Evolutionary conservation across 176 grass and related monocot species (phyloP).

Genomic region (Luzula sylvatica): DNA sequence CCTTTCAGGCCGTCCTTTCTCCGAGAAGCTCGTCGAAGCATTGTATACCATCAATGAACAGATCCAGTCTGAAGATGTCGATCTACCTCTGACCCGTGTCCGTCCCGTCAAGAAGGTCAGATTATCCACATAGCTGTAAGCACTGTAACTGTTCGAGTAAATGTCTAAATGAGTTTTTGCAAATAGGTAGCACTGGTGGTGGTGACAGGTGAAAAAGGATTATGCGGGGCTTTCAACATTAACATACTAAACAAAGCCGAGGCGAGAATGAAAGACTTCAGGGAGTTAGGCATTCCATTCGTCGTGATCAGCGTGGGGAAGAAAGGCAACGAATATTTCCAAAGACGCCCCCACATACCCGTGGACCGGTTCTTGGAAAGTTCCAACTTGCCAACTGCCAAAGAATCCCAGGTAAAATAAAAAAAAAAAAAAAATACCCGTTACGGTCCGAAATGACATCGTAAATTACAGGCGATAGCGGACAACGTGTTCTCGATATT

Average conservation of each 20-base stretch:
- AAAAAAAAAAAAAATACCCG: neutral
- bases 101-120: constrained; percentile 53
- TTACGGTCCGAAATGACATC: neutral
- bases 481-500: constrained; percentile 83
- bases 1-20: constrained; percentile 72
- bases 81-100: constrained; percentile 50
- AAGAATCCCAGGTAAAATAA: constrained; percentile 29
- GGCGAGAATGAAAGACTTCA: constrained; percentile 41
- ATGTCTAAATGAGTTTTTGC: constrained; percentile 13
- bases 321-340: constrained; percentile 67
- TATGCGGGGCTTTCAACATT: constrained; percentile 88
- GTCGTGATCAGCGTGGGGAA: constrained; percentile 73
- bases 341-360: constrained; percentile 52
- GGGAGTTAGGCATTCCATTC: constrained; percentile 48
- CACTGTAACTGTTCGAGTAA: neutral
- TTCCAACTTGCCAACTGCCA: constrained; percentile 50
- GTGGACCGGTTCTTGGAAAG: constrained; percentile 49
- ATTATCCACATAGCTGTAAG: neutral
- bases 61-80: constrained; percentile 76
- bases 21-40: constrained; percentile 70
- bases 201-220: constrained; percentile 73
- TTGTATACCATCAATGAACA: constrained; percentile 91
- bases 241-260: constrained; percentile 82
- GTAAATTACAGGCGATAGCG: constrained; percentile 42
- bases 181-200: constrained; percentile 68